A percentile compares a stretch with the other conserved stretches of the same genome.
These are phyloP conservation scores for Pichia paraexigua DNA, from an alignment of 805 yeast species.

Conservation along the genomic window DNA sequence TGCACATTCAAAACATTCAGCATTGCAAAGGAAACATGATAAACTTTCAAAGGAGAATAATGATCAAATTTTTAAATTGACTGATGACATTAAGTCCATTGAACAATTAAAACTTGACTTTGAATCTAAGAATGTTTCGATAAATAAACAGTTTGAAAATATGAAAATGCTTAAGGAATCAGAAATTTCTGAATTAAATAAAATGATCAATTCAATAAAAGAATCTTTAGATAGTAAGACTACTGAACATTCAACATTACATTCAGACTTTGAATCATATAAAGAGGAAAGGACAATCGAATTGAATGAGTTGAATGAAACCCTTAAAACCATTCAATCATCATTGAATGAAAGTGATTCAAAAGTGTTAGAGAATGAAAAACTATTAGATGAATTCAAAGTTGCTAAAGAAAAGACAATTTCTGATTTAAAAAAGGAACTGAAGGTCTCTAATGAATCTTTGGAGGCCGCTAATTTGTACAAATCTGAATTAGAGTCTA, in stretches of 20 bases:
- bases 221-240: background rate
- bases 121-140: background rate
- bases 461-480: background rate
- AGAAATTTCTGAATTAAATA: background rate
- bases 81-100: background rate
- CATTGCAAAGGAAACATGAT: slow-evolving; percentile 31
- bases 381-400: background rate
- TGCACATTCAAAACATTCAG: slow-evolving; percentile 50
- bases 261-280: background rate
- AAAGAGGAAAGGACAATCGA: background rate
- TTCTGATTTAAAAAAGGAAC: background rate
- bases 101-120: background rate
- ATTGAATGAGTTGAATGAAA: background rate
- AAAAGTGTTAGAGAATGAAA: background rate
- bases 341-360: background rate
- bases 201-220: background rate
- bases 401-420: background rate
- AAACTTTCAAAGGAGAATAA: background rate
- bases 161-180: background rate
- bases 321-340: background rate
- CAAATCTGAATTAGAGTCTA: background rate
- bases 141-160: background rate
- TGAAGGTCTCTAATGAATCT: background rate
- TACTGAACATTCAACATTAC: background rate
- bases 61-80: background rate